Base-by-base conservation (phyloP, 2,329 filamentous ascomycete genomes). In the Exserohilum turcica region DNA sequence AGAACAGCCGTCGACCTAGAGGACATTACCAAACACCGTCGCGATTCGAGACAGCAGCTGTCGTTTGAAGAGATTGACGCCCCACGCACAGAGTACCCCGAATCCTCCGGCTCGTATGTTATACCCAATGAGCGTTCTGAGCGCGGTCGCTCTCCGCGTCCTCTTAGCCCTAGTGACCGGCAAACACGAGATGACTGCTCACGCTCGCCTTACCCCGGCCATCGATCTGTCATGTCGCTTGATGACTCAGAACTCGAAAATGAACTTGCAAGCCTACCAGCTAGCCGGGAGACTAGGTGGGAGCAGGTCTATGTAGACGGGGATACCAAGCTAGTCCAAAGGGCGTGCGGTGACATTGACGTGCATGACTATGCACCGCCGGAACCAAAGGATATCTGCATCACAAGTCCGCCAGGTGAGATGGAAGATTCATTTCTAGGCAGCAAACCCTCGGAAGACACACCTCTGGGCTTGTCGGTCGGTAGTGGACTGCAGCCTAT, bases 91-190 rank as follows among this genome's bases (percentile, higher is more conserved):
- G 76, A 74, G 46, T 79, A 79, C 48, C 74, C 77, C 33, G 74
- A 73, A 27, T 79, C 77, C 38, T 76, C 73, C 6, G 74, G 75
- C 24, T 79, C 77, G 7, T 79, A 77, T 61, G 72, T 79, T 27
- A 55, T 79, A 15, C 65, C 70, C 24, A 57, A 61, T 36, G 56
- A 61, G 39, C 50, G 59, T 28, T 40, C 43, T n/a, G 52, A 44
- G 16, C 70, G 67, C n/a, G 66, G 61, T 24, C 66, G 66, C n/a
- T 68, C 68, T 2, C 54, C 65, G 16, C 55, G 51, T 16, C 54
- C 45, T 5, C 13, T 43, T n/a, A 54, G 64, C 32, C 63, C 53
- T 42, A 46, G 54, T 27, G 64, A 65, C 48, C 61, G 59, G n/a
- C 70, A 71, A 5, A 60, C 72, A 35, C 63, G 67, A 44, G 74